Evolutionary conservation across 345 rosid species (phyloP).

Genomic region (Citrus reticulata): DNA sequence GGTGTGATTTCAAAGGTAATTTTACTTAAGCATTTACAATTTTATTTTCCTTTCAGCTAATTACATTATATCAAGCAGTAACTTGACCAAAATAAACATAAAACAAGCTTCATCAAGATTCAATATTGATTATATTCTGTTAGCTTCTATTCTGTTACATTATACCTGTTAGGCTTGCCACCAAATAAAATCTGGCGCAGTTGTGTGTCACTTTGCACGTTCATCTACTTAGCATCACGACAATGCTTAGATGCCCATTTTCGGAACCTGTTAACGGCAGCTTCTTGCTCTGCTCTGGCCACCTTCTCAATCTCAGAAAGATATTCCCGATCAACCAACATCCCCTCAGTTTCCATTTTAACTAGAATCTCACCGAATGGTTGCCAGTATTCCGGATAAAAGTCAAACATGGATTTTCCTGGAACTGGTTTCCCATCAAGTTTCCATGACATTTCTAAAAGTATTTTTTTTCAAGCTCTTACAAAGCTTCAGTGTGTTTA

Average conservation of each 20-base stretch:
- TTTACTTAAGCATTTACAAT: no score
- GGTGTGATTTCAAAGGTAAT: no score
- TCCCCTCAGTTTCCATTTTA: constrained; percentile 87
- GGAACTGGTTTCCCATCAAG: constrained; percentile 41
- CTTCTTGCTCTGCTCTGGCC: constrained; percentile 76
- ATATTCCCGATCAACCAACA: constrained; percentile 78
- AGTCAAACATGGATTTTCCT: constrained; percentile 63
- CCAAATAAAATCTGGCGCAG: constrained; percentile 84
- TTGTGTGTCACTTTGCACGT: constrained; percentile 88
- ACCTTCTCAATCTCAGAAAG: constrained; percentile 80
- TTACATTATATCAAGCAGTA: no score
- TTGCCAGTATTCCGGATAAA: constrained; percentile 68
- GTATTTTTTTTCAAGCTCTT: constrained; percentile 58
- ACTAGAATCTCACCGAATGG: constrained; percentile 91
- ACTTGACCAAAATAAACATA: no score
- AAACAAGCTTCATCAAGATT: no score
- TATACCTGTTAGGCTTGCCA: constrained; percentile 11
- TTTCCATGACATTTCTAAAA: constrained; percentile 52
- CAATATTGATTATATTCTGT: no score
- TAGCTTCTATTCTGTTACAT: no score
- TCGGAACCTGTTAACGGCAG: constrained; percentile 68
- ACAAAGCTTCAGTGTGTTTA: constrained; percentile 80
- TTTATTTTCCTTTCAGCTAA: no score
- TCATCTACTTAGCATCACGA: constrained; percentile 82
- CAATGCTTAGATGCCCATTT: constrained; percentile 88